Evolutionary conservation across 371 early-diverging fungal species (phyloP).

Genomic region (Mucor racemosus): DNA sequence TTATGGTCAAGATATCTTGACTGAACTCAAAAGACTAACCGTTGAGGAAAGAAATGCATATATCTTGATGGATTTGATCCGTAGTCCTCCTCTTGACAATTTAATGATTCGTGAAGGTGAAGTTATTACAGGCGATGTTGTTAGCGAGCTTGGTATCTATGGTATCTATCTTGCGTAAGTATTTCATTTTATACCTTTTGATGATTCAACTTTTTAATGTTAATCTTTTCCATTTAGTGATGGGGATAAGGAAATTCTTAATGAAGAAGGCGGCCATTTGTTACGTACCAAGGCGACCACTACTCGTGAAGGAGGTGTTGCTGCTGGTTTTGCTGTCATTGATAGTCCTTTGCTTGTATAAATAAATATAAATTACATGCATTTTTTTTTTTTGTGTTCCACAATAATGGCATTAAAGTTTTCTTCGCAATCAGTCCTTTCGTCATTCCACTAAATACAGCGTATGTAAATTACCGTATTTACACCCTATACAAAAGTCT

Average conservation of each 20-base stretch:
- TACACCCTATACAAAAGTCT: too few species aligned
- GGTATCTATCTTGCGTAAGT: conserved; percentile 83
- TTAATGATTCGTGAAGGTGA: conserved; percentile 84
- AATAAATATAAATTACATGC: not conserved
- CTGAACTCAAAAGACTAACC: conserved; percentile 55
- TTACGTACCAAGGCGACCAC: conserved; percentile 88
- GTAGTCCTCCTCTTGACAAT: conserved; percentile 76
- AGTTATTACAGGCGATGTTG: conserved; percentile 73
- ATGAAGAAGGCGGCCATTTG: conserved; percentile 88
- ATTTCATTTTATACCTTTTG: not conserved
- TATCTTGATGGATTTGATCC: conserved; percentile 92
- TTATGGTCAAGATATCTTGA: conserved; percentile 86
- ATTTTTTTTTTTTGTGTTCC: too few species aligned
- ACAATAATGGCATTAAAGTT: too few species aligned
- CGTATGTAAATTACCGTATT: too few species aligned
- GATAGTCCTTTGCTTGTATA: conserved; percentile 83
- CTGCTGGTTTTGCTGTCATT: conserved; percentile 97
- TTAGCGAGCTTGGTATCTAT: conserved; percentile 94
- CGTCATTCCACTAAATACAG: too few species aligned
- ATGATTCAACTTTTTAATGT: not conserved
- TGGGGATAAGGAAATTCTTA: conserved; percentile 66
- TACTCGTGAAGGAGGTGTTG: conserved; percentile 95
- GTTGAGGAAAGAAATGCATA: conserved; percentile 76
- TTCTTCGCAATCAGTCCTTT: too few species aligned
- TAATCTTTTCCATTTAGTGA: conserved; percentile 42